Evolutionary conservation across 2,329 filamentous ascomycete species (phyloP), one percentile per base, ranked within the genome.

Genomic region (Colletotrichum neosansevieriae): DNA sequence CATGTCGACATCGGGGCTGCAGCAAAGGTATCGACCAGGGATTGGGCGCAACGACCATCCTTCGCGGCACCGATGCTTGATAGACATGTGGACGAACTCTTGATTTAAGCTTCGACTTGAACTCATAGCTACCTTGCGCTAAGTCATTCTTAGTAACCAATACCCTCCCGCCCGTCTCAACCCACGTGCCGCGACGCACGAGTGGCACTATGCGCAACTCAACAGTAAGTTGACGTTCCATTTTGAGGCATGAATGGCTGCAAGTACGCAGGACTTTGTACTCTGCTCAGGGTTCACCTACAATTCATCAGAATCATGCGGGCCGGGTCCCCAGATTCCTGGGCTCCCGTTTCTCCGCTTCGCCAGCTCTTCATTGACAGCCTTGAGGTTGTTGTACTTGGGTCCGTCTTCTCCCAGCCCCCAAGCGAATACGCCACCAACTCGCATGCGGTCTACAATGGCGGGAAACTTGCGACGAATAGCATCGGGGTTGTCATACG

Each of bases 361-460:
- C 34, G 45, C 69, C 54, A 79, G 45, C 5, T 74, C 74, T 9
- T 74, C 58, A 59, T 72, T 74, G 21, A 79, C 71, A 4, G 80
- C 80, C 38, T 71, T 70, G 11, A 86, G 75, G 62, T 82, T 82
- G 19, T 74, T 71, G 67, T 82, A 87, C 3, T 73, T 61, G 1
- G 82, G 80, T 2, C 81, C 84, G 67, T 94, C 91, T 78, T 94
- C 91, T 2, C 90, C 91, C 66, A 94, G 74, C 19, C 89, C 91
- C 91, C 91, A 94, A 0, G 91, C 91, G 84, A 94, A 93, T 4
- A 92, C 87, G 15, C 92, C 92, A 1, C 91, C 91, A 0, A 94
- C 76, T 1, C 80, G 77, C 74, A 85, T 84, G 36, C 81, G 80
- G 34, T 82, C 79, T 3, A 92, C 82, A 40, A 94, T 84, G 4